Conservation (phyloP, 345 rosid species). For the Aethionema arabicum region DNA sequence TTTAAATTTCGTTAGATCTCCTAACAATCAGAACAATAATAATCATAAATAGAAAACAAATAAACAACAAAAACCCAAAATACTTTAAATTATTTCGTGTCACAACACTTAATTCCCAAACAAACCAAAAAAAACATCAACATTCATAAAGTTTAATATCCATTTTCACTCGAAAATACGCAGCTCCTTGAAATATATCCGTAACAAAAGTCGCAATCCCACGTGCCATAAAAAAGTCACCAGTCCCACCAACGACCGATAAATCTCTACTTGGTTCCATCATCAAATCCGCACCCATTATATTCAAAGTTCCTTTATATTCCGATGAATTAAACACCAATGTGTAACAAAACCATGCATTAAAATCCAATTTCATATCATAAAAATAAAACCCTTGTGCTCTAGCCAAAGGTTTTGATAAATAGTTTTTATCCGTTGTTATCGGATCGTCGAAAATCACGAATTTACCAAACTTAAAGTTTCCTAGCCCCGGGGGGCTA, state of each 20-base stretch:
- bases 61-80: too few relatives aligned
- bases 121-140: slow-evolving; percentile 1
- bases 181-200: slow-evolving; percentile 53
- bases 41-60: too few relatives aligned
- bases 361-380: slow-evolving; percentile 46
- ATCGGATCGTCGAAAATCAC: slow-evolving; percentile 63
- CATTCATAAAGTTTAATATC: slow-evolving; percentile 41
- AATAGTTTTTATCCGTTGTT: slow-evolving; percentile 46
- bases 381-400: slow-evolving; percentile 77
- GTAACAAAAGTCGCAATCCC: slow-evolving; percentile 66
- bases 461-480: slow-evolving; percentile 46
- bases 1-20: too few relatives aligned
- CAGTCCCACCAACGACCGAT: slow-evolving; percentile 71
- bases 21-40: too few relatives aligned
- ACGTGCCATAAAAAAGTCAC: slow-evolving; percentile 83
- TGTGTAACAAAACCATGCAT: slow-evolving; percentile 59
- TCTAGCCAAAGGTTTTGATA: slow-evolving; percentile 45
- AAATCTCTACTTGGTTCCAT: slow-evolving; percentile 67
- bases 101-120: slow-evolving; percentile 17
- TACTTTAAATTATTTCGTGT: neutral
- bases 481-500: slow-evolving; percentile 41
- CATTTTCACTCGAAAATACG: slow-evolving; percentile 54
- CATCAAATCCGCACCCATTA: slow-evolving; percentile 67
- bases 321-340: slow-evolving; percentile 63
- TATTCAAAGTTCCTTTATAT: slow-evolving; percentile 56